A percentile compares a stretch with the other conserved stretches of the same genome.
Evolutionary conservation across 169 alveolate species (phyloP).

Genomic region (Plasmodium coatneyi): DNA sequence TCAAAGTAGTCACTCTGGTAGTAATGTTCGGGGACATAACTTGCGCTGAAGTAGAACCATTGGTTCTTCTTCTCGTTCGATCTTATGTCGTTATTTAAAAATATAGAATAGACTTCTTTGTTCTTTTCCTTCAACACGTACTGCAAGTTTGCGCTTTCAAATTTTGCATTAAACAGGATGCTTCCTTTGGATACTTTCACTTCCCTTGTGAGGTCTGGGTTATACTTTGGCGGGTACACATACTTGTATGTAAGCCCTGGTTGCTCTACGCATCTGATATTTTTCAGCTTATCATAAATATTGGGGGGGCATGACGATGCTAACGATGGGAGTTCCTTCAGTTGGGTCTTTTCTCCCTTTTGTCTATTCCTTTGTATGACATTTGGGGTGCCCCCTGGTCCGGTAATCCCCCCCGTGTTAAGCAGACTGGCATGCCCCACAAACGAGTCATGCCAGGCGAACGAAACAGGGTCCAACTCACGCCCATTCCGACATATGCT

Average conservation of each 20-base stretch:
- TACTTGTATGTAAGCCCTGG: conserved; percentile 46
- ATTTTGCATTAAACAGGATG: conserved; percentile 37
- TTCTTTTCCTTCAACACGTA: conserved; percentile 46
- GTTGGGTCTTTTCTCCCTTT: neutral
- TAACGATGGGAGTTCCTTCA: neutral
- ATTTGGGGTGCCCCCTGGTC: neutral
- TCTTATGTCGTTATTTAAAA: conserved; percentile 20
- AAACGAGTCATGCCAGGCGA: conserved; percentile 40
- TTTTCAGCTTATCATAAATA: neutral
- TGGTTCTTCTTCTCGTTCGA: conserved; percentile 65
- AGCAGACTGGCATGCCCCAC: neutral
- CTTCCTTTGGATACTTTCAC: neutral
- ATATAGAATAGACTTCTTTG: conserved; percentile 40
- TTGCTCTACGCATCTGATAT: conserved; percentile 8
- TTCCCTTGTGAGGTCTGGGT: conserved; percentile 10
- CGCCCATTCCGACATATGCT: neutral
- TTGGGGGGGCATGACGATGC: neutral
- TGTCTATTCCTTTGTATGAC: neutral
- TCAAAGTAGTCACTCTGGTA: conserved; percentile 6
- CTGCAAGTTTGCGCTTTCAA: conserved; percentile 49
- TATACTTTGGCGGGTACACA: conserved; percentile 9
- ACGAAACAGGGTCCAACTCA: neutral
- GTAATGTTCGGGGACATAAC: conserved; percentile 44
- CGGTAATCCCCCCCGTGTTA: no score
- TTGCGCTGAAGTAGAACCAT: conserved; percentile 75